Evolutionary conservation across 2,329 filamentous ascomycete genomes (phyloP), one percentile per base, ranked within the genome.

Genomic region (Fusarium sterilihyphosum): DNA sequence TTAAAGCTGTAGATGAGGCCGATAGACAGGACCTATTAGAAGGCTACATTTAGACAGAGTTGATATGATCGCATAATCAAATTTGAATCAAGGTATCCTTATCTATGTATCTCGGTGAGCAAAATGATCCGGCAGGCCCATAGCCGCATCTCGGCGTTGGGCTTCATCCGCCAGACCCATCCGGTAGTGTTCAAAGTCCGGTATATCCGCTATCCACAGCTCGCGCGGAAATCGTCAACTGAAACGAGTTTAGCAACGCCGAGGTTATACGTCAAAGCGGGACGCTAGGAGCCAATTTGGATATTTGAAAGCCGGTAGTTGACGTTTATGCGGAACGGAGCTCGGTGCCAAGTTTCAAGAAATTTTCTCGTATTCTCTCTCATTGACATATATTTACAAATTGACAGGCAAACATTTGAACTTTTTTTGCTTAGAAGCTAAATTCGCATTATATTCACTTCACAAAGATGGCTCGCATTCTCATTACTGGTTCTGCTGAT

Each of bases 401-500:
- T 20, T n/a, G 20, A 3, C 47, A 18, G 12, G 6, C 3, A 11
- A 0, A 11, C 9, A n/a, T 8, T 18, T 10, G 2, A 9, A 12
- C 4, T 3, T 31, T 29, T 18, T 29, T 18, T 18, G 11, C 3
- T 50, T 3, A 3, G 18, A 2, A 24, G 10, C 11, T 14, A 7
- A 7, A 10, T 8, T 24, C 6, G 0, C 2, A 20, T 52, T 35
- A 7, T 2, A 26, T 29, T 10, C 3, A 18, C 35, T 52, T 24
- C 6, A 2, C 5, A 20, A n/a, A 41, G 14, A 77, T 78, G 76
- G 75, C 63, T 26, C 74, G 74, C 16, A 69, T 77, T 61, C 67
- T 78, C 17, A 75, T 78, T 46, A 78, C 76, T 13, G 76, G 76
- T 16, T 77, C 76, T 14, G 69, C 70, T 26, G 76, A 78, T 56